Percentiles rank a stretch among this genome's conserved stretches.
phyloP scores from a whole-genome alignment of 2,329 filamentous ascomycete genomes.

The Tolypocladium tropicale region DNA sequence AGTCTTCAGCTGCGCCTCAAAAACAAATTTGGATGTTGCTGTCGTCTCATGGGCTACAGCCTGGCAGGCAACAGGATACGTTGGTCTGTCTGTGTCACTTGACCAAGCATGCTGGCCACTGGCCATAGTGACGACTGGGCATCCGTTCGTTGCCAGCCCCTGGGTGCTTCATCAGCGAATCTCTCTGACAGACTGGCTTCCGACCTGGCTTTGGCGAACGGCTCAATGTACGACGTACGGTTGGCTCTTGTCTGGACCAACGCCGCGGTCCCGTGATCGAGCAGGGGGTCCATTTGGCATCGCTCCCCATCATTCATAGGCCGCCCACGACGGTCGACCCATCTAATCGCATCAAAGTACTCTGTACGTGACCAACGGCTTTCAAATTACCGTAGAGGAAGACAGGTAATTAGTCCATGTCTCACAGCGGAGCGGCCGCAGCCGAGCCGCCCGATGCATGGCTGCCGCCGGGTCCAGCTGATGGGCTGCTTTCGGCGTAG shows the following conservation, averaged over 20 bases:
- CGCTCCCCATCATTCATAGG: not conserved
- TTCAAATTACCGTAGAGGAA: not conserved
- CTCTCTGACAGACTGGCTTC: not conserved
- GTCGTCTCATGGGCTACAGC: not conserved
- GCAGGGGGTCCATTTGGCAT: not conserved
- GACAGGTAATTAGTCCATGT: not conserved
- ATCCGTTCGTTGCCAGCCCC: too few species aligned
- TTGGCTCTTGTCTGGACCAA: not conserved
- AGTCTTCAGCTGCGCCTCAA: not conserved
- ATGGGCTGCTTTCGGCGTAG: not conserved
- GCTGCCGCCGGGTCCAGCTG: not conserved
- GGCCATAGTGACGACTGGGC: not conserved
- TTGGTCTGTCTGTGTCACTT: not conserved
- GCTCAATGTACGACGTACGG: not conserved
- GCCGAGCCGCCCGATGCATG: not conserved
- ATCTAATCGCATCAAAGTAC: not conserved
- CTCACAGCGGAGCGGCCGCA: not conserved
- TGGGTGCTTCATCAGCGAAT: not conserved
- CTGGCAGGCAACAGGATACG: not conserved
- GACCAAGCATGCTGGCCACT: too few species aligned
- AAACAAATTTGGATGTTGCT: not conserved
- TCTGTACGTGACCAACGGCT: not conserved
- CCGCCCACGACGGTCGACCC: not conserved
- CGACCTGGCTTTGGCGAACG: not conserved
- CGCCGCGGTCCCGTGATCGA: not conserved